Evolutionary conservation across 2,329 filamentous ascomycete species (phyloP).

Genomic region (Talaromyces rugulosus): DNA sequence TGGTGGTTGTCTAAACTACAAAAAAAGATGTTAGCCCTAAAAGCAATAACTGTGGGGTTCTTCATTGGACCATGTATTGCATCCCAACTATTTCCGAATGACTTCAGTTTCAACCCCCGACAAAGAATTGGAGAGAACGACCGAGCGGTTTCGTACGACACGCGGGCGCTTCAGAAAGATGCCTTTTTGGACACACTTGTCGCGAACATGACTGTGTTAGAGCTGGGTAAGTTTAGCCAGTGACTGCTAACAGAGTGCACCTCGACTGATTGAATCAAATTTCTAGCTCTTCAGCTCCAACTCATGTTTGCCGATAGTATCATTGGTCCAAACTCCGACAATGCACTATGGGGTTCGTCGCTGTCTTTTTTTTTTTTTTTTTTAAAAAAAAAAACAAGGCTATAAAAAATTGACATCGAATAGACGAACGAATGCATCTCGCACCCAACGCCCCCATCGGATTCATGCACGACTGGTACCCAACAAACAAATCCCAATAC

Average conservation of each 20-base stretch:
- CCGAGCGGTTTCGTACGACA: not conserved
- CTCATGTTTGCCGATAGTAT: conserved; percentile 44
- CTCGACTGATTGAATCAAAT: not conserved
- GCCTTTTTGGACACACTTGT: not conserved
- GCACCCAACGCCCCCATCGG: conserved; percentile 38
- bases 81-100: not conserved
- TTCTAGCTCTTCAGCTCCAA: conserved; percentile 38
- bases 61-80: not conserved
- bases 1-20: not conserved
- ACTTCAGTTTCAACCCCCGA: not conserved
- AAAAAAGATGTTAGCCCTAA: not conserved
- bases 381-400: too few relatives aligned
- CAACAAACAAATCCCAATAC: conserved; percentile 41
- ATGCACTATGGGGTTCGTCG: conserved; percentile 35
- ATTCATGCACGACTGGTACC: conserved; percentile 43
- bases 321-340: conserved; percentile 34
- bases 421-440: conserved; percentile 32
- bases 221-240: not conserved
- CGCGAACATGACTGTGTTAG: not conserved
- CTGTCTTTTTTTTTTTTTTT: too few relatives aligned
- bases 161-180: not conserved
- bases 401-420: not conserved
- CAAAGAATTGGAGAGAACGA: not conserved
- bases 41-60: not conserved
- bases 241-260: not conserved